Conservation (phyloP, 345 rosid species). For the Eucalyptus regnans region DNA sequence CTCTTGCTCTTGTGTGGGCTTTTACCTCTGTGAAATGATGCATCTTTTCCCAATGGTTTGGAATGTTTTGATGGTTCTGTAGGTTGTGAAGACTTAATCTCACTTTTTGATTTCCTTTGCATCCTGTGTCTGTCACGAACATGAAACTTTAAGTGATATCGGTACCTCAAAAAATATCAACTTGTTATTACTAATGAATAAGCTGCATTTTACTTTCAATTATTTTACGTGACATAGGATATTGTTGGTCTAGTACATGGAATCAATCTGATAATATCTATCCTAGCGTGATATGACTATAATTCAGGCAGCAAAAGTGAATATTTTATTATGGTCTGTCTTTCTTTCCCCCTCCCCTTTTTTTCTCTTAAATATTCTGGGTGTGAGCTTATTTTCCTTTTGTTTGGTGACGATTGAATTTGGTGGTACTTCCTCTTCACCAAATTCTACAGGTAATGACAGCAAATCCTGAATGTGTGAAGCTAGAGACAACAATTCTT, state of each 20-base stretch:
- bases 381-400: background rate
- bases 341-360: background rate
- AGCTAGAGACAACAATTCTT: slow-evolving; percentile 70
- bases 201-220: background rate
- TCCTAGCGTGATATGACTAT: background rate
- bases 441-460: slow-evolving; percentile 68
- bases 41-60: background rate
- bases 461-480: slow-evolving; percentile 78
- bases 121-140: background rate
- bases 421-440: background rate
- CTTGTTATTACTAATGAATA: background rate
- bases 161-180: background rate
- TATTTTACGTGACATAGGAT: background rate
- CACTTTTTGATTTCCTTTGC: background rate
- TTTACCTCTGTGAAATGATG: background rate
- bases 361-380: background rate
- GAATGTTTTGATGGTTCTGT: background rate
- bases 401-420: background rate
- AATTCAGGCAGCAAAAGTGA: background rate
- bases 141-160: background rate
- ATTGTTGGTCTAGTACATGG: background rate
- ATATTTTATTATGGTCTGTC: background rate
- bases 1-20: background rate
- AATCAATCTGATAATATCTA: background rate
- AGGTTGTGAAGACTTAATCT: background rate